These are phyloP conservation scores for Clarireedia homoeocarpa DNA, from an alignment of 2,329 filamentous ascomycete species.

Conservation along the genomic window DNA sequence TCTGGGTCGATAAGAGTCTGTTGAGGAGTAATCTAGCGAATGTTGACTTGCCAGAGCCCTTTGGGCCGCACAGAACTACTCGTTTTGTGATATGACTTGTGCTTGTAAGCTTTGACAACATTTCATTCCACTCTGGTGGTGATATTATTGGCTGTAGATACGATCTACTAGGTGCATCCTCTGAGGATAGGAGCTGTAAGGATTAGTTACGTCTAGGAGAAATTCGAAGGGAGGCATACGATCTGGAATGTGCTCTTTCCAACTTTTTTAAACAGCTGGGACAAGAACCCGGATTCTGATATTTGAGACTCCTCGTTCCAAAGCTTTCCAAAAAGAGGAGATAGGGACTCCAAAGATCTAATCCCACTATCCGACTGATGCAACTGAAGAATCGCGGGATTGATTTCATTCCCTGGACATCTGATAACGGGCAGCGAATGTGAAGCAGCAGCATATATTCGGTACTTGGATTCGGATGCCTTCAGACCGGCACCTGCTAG, in stretches of 20 bases:
- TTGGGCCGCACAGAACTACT: conserved; percentile 59
- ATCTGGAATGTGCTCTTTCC: conserved; percentile 40
- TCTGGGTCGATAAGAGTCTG: conserved; percentile 40
- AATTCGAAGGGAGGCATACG: conserved; percentile 28
- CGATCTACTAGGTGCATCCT: conserved; percentile 42
- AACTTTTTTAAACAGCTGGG: conserved; percentile 10
- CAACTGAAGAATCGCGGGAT: conserved; percentile 47
- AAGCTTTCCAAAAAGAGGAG: conserved; percentile 57
- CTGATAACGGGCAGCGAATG: conserved; percentile 62
- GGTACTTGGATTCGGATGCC: conserved; percentile 39
- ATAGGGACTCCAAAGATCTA: conserved; percentile 48
- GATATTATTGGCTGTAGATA: conserved; percentile 47
- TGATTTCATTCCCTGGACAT: conserved; percentile 37
- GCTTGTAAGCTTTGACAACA: conserved; percentile 23
- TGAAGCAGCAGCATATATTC: conserved; percentile 59
- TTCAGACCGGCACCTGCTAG: conserved; percentile 57
- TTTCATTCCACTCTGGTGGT: conserved; percentile 52
- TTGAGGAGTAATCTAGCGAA: conserved; percentile 62
- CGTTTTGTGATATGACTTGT: conserved; percentile 32
- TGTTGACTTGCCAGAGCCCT: conserved; percentile 69
- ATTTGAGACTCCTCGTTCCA: conserved; percentile 46
- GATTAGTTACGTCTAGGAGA: not conserved
- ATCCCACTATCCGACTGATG: conserved; percentile 43
- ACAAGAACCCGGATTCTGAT: conserved; percentile 13
- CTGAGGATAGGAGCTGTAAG: conserved; percentile 44